Percentiles rank a stretch among this genome's conserved stretches.
phyloP scores from a whole-genome alignment of 2,329 filamentous ascomycete species.

The Beauveria medogensis region DNA sequence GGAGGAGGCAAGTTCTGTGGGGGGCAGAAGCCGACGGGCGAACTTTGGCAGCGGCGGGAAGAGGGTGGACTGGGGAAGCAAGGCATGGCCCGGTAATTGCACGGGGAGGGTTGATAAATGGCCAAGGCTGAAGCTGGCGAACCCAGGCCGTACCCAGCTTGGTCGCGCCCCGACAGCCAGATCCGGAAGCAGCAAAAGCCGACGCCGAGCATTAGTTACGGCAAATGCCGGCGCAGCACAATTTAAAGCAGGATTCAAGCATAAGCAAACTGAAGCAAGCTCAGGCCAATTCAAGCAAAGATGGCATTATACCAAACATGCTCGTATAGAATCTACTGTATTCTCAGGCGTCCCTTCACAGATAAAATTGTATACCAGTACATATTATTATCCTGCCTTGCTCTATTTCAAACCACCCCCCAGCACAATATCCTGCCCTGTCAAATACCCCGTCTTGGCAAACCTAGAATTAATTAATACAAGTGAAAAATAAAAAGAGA shows the following conservation, averaged over 20 bases:
- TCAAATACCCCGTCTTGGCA: conserved; percentile 22
- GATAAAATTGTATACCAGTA: too few species aligned
- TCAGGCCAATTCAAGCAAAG: neutral
- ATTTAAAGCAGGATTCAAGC: too few species aligned
- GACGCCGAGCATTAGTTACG: neutral
- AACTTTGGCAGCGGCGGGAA: neutral
- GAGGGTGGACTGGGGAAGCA: neutral
- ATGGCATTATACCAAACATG: neutral
- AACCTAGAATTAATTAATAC: conserved; percentile 15
- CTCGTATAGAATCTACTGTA: too few species aligned
- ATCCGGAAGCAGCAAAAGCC: neutral
- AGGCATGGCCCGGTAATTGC: neutral
- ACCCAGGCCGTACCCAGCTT: too few species aligned
- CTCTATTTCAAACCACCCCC: conserved; percentile 19
- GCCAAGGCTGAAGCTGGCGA: too few species aligned
- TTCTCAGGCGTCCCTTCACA: too few species aligned
- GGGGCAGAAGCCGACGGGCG: conserved; percentile 9
- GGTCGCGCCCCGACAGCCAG: too few species aligned
- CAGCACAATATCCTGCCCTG: conserved; percentile 21
- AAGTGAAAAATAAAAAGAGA: neutral
- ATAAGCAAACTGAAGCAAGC: too few species aligned
- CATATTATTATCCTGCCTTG: neutral
- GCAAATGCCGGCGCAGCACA: neutral
- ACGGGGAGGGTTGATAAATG: neutral
- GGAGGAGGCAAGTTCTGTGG: conserved; percentile 11